Percentiles rank a stretch among this genome's conserved stretches.
These are phyloP conservation scores for Ceratocystis alfenasii DNA, from an alignment of 2,329 filamentous ascomycete species.

Conservation along the genomic window DNA sequence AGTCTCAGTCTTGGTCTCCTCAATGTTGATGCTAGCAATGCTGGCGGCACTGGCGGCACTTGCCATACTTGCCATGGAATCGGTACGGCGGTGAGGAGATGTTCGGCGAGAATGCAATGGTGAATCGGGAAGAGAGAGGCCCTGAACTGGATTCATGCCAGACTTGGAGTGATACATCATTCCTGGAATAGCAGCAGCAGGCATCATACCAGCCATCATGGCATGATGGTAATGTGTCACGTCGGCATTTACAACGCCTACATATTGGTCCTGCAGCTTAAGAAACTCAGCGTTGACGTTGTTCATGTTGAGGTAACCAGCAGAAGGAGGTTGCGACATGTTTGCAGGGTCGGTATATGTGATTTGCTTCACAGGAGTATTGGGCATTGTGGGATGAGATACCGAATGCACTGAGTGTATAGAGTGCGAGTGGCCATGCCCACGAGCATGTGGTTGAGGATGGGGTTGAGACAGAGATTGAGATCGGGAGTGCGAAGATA, in stretches of 20 bases:
- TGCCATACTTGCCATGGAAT: slow-evolving; percentile 46
- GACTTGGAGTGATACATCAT: slow-evolving; percentile 19
- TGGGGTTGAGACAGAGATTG: slow-evolving; percentile 16
- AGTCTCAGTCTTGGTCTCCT: slow-evolving; percentile 59
- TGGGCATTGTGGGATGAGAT: slow-evolving; percentile 14
- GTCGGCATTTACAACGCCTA: slow-evolving; percentile 12
- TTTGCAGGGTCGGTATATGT: slow-evolving; percentile 34
- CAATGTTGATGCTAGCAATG: slow-evolving; percentile 51
- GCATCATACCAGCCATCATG: slow-evolving; percentile 21
- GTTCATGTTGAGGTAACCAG: slow-evolving; percentile 47
- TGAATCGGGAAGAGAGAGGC: slow-evolving; percentile 3
- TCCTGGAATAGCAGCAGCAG: slow-evolving; percentile 7
- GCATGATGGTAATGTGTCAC: slow-evolving; percentile 19
- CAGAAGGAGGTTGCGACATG: slow-evolving; percentile 34
- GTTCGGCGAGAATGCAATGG: slow-evolving; percentile 20
- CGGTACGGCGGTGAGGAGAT: slow-evolving; percentile 41
- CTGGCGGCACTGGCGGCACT: slow-evolving; percentile 49
- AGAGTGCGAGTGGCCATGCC: slow-evolving; percentile 8
- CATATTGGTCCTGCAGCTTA: slow-evolving; percentile 28
- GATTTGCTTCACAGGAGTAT: slow-evolving; percentile 30
- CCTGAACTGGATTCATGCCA: background rate
- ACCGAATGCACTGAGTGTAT: slow-evolving; percentile 9
- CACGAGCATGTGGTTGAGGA: background rate
- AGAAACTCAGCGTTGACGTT: slow-evolving; percentile 36
- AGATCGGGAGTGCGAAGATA: slow-evolving; percentile 20